Evolutionary conservation across 1,139 yeast genomes (phyloP).

Genomic region (Geotrichum aggregatum): DNA sequence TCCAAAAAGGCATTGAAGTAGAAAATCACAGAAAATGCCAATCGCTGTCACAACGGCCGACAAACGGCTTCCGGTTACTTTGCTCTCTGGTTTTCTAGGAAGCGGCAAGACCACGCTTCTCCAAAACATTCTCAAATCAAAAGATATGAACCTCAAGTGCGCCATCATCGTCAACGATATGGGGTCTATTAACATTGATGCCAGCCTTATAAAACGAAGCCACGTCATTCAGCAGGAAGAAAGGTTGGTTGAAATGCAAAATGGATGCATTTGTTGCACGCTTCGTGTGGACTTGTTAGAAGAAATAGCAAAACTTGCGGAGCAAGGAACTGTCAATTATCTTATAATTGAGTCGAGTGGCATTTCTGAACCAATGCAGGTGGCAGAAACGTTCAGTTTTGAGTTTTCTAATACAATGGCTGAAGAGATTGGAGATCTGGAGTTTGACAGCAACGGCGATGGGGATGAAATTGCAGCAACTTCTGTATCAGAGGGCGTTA

Average conservation of each 20-base stretch:
- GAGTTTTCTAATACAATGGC: slow-evolving; percentile 32
- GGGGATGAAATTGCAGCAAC: too few species aligned
- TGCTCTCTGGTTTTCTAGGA: slow-evolving; percentile 47
- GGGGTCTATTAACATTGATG: slow-evolving; percentile 42
- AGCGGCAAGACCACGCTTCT: slow-evolving; percentile 47
- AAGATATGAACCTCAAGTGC: slow-evolving; percentile 37
- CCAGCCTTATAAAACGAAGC: slow-evolving; percentile 42
- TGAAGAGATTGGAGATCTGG: slow-evolving; percentile 33
- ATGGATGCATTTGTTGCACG: slow-evolving; percentile 50
- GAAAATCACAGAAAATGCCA: not conserved
- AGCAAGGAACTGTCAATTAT: slow-evolving; percentile 41
- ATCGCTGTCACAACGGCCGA: not conserved
- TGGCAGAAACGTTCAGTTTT: slow-evolving; percentile 47
- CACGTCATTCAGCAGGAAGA: slow-evolving; percentile 44
- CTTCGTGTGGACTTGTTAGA: slow-evolving; percentile 46
- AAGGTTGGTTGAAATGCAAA: slow-evolving; percentile 45
- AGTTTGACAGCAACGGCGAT: not conserved
- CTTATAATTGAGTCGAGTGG: slow-evolving; percentile 48
- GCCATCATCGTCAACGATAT: slow-evolving; percentile 48
- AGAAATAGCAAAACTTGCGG: slow-evolving; percentile 42
- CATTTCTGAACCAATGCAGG: slow-evolving; percentile 49
- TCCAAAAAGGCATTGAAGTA: too few species aligned
- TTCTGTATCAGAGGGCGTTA: slow-evolving; percentile 27
- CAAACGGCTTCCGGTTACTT: slow-evolving; percentile 40
- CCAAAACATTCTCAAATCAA: slow-evolving; percentile 42